Base-by-base conservation (phyloP, 257 asterid genomes). In the Lithospermum erythrorhizon region DNA sequence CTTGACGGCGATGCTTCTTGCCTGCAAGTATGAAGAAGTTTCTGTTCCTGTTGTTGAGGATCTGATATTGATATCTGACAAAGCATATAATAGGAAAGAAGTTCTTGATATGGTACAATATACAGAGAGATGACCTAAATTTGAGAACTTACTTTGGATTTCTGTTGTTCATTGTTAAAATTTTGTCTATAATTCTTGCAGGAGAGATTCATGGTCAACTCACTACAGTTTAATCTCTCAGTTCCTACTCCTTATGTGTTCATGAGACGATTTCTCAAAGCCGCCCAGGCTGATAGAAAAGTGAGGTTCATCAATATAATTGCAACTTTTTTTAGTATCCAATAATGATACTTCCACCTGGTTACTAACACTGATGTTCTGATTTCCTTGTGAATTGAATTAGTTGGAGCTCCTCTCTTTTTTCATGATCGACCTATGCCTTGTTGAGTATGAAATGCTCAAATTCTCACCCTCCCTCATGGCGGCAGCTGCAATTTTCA, bases 1-100 rank as follows among this genome's bases (percentile, higher is more conserved):
- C 9, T 82, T 88, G 21, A 91, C 98, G 1, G 95, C 96, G 4
- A 62, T 88, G 90, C 96, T 91, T 65, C 81, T 91, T 20, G 96
- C 98, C 16, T 86, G 97, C 94, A 93, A 93, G 48, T 93, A 89
- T 32, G 99, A 93, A 72, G 99, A 93, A 70, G 94, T 93, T 58
- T 83, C 90, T 14, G 99, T 89, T 56, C 99, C 99, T 30, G 89
- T 93, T 17, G 97, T 93, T 18, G 95, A 93, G 65, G 99, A 93
- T 61, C 79, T 93, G 63, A 67, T 93, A n/a, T 47, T 79, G 81
- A 89, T 93, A 18, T 82, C 99, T 7, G 99, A 93, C 76, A 82
- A 63, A 64, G 96, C 96, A 71, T 89, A 93, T 65, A 64, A 73
- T 80, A 67, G 95, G 72, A 68, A 78, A 57, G 97, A 93, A 70